Evolutionary conservation across 169 alveolate species (phyloP).

Genomic region (Plasmodium inui): DNA sequence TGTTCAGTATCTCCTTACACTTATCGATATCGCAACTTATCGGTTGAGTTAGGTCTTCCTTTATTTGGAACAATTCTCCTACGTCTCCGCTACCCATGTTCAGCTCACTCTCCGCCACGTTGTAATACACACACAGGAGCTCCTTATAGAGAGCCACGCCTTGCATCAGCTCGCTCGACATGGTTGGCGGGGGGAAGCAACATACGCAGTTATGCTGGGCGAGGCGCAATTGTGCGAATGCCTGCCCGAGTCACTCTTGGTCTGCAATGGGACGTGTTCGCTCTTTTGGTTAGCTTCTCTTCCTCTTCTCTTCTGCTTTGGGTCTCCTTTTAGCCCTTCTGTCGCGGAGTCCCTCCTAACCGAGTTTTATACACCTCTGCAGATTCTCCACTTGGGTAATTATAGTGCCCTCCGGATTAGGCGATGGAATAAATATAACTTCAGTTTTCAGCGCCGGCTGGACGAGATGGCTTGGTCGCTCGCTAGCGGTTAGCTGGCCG

Average conservation of each 20-base stretch:
- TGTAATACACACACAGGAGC: slow-evolving; percentile 21
- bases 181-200: background rate
- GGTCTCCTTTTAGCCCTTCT: background rate
- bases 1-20: slow-evolving; percentile 31
- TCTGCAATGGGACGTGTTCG: background rate
- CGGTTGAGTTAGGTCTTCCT: slow-evolving; percentile 32
- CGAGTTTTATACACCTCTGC: background rate
- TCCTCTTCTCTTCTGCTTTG: background rate
- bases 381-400: background rate
- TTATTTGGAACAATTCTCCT: background rate
- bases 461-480: background rate
- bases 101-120: slow-evolving; percentile 4
- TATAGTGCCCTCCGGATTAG: background rate
- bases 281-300: no score
- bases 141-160: slow-evolving; percentile 29
- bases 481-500: background rate
- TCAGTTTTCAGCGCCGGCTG: no score
- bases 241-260: background rate
- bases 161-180: slow-evolving; percentile 23
- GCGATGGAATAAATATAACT: no score
- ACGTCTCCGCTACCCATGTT: slow-evolving; percentile 6
- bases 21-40: slow-evolving; percentile 4
- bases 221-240: background rate
- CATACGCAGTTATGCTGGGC: background rate
- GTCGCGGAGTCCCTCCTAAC: no score